Conservation (phyloP, 2,329 filamentous ascomycete genomes). For the Lasiodiplodia sp. region DNA sequence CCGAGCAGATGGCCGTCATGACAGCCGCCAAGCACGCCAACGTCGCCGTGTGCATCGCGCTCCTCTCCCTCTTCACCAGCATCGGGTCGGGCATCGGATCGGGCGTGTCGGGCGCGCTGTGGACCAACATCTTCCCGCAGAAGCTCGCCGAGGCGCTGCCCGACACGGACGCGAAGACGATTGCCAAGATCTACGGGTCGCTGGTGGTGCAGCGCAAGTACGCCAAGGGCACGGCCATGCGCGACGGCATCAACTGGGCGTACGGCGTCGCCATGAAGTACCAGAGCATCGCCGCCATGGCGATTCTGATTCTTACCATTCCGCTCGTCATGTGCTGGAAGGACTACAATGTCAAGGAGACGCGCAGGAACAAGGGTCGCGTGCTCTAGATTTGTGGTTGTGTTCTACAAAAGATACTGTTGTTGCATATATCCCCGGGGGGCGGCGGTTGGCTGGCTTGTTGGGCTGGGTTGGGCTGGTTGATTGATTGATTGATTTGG, state of each 20-base stretch:
- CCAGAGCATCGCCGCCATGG: no score
- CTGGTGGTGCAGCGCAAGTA: no score
- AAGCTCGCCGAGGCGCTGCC: conserved; percentile 47
- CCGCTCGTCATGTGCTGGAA: conserved; percentile 40
- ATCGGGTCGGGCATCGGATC: conserved; percentile 54
- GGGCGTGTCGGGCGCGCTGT: conserved; percentile 67
- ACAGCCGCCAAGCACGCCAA: conserved; percentile 58
- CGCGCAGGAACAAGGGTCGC: conserved; percentile 45
- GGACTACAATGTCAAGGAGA: conserved; percentile 44
- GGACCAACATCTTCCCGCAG: conserved; percentile 63
- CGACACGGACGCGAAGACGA: no score
- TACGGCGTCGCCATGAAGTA: no score
- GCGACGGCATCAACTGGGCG: no score
- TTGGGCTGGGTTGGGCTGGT: no score
- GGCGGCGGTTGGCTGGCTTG: no score
- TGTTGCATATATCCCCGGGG: no score
- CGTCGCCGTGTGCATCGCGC: conserved; percentile 65
- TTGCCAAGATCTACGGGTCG: no score
- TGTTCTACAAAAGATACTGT: no score
- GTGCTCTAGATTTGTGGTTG: conserved; percentile 36
- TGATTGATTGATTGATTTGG: no score
- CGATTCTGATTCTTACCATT: conserved; percentile 32
- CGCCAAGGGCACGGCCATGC: no score
- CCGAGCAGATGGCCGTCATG: conserved; percentile 28
- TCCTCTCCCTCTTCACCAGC: conserved; percentile 64